Conservation (phyloP, 1,284 basidiomycete genomes). For the Rhizoctonia solani region DNA sequence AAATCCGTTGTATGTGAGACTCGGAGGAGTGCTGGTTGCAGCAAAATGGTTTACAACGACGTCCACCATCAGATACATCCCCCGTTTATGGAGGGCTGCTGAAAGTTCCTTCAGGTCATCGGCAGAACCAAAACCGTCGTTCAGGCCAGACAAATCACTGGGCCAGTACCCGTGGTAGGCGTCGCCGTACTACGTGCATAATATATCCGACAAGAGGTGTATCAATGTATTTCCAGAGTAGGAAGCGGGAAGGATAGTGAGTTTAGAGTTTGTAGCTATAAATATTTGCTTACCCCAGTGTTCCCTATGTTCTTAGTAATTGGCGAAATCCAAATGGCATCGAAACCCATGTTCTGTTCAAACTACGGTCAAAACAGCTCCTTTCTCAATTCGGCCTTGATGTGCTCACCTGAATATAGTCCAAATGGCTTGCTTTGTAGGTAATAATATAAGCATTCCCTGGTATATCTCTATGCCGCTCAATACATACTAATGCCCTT, state of each 20-base stretch:
- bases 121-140: conserved; percentile 49
- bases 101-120: conserved; percentile 50
- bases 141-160: conserved; percentile 45
- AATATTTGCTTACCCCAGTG: no score
- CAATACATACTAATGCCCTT: conserved; percentile 40
- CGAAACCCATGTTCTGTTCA: conserved; percentile 42
- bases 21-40: conserved; percentile 38
- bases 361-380: background rate
- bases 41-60: conserved; percentile 54
- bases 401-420: conserved; percentile 42
- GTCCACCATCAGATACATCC: conserved; percentile 56
- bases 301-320: conserved; percentile 48
- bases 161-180: conserved; percentile 47
- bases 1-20: conserved; percentile 39
- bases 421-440: conserved; percentile 41
- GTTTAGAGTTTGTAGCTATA: no score
- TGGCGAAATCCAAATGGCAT: conserved; percentile 52
- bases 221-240: no score
- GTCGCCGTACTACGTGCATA: no score
- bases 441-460: background rate
- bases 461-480: background rate
- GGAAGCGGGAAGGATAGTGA: no score
- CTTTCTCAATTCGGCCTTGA: background rate
- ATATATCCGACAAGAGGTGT: no score
- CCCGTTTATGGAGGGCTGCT: conserved; percentile 48